Percentiles rank a stretch among this genome's conserved stretches.
Conservation (phyloP, 2,329 filamentous ascomycete species). For the Allantophomopsis cytisporea region DNA sequence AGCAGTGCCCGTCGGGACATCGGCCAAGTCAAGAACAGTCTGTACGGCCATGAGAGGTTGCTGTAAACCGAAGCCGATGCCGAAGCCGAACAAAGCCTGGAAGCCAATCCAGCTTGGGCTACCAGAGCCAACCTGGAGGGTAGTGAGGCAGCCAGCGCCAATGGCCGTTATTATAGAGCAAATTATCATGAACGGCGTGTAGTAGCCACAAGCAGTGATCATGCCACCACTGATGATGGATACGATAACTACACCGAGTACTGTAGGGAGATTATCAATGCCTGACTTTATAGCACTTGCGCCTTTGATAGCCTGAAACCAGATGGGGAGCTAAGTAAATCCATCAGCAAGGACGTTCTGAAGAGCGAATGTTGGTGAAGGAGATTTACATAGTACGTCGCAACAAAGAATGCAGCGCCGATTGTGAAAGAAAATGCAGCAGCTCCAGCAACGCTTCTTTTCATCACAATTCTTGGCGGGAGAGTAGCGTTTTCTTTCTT, state of each 20-base stretch:
- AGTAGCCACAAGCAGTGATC: slow-evolving; percentile 15
- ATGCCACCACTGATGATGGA: slow-evolving; percentile 17
- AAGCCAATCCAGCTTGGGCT: slow-evolving; percentile 9
- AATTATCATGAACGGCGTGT: slow-evolving; percentile 8
- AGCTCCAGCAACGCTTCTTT: slow-evolving; percentile 20
- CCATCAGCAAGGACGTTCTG: slow-evolving; percentile 31
- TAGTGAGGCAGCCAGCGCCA: slow-evolving; percentile 23
- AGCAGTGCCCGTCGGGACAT: slow-evolving; percentile 24
- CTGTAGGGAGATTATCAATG: slow-evolving; percentile 19
- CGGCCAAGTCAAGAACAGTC: slow-evolving; percentile 12
- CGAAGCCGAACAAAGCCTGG: slow-evolving; percentile 5
- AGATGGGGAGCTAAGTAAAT: slow-evolving; percentile 27
- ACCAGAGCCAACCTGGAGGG: slow-evolving; percentile 17
- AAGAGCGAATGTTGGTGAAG: not conserved
- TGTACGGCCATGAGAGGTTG: slow-evolving; percentile 8
- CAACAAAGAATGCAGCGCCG: slow-evolving; percentile 20
- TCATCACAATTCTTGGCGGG: slow-evolving; percentile 22
- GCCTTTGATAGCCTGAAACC: slow-evolving; percentile 30
- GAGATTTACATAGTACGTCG: slow-evolving; percentile 23
- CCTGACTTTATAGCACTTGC: slow-evolving; percentile 23
- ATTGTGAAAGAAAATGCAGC: slow-evolving; percentile 19
- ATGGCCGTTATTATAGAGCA: slow-evolving; percentile 11
- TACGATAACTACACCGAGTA: slow-evolving; percentile 18
- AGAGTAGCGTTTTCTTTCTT: slow-evolving; percentile 24
- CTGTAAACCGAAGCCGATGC: slow-evolving; percentile 7